These are phyloP conservation scores for Macrolepiota dolichaula DNA, from an alignment of 768 basidiomycete species.

Conservation along the genomic window DNA sequence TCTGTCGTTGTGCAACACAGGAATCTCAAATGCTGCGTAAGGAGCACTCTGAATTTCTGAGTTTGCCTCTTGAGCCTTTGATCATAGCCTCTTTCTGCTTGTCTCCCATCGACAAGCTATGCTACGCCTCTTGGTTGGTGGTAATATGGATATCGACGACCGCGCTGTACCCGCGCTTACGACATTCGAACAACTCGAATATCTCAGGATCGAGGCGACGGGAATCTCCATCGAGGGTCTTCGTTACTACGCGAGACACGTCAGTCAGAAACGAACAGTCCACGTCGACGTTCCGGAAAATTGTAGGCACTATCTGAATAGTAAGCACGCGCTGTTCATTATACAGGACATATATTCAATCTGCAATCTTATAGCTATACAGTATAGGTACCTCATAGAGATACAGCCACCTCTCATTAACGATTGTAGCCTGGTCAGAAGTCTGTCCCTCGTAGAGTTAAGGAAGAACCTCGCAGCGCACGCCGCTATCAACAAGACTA, in stretches of 20 bases:
- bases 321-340: conserved; percentile 30
- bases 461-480: conserved; percentile 58
- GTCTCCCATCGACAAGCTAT: conserved; percentile 53
- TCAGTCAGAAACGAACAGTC: conserved; percentile 34
- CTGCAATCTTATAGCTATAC: conserved; percentile 32
- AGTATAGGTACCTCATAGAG: conserved; percentile 43
- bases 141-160: conserved; percentile 52
- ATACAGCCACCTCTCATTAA: conserved; percentile 47
- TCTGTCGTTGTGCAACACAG: conserved; percentile 31
- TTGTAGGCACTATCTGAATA: conserved; percentile 52
- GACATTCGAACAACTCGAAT: conserved; percentile 41
- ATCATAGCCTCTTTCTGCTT: conserved; percentile 52
- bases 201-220: conserved; percentile 53
- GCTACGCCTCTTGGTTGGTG: conserved; percentile 45
- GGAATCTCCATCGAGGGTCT: conserved; percentile 55
- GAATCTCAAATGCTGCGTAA: conserved; percentile 62
- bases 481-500: conserved; percentile 39
- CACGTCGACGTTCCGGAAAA: conserved; percentile 50
- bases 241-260: conserved; percentile 32
- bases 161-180: conserved; percentile 55
- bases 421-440: conserved; percentile 34
- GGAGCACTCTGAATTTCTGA: conserved; percentile 15
- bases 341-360: neutral
- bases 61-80: neutral
- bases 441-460: conserved; percentile 45